Conservation (phyloP, 2,329 filamentous ascomycete genomes). For the Beauveria asiatica region DNA sequence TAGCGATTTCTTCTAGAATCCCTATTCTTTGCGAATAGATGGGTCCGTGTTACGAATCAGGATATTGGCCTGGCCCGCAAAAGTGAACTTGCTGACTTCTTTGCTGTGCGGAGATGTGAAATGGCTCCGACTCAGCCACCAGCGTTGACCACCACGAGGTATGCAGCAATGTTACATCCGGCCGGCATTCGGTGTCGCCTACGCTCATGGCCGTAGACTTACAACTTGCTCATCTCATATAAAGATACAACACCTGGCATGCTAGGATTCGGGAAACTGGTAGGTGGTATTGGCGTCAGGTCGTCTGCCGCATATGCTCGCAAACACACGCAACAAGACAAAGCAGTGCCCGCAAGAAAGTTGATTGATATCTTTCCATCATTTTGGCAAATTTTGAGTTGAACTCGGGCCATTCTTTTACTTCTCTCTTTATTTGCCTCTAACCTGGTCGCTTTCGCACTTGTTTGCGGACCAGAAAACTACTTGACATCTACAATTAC, state of each 20-base stretch:
- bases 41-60: background rate
- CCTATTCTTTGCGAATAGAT: background rate
- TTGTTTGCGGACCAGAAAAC: background rate
- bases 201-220: background rate
- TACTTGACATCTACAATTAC: background rate
- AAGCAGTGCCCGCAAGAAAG: no score
- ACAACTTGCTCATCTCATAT: background rate
- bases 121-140: conserved; percentile 1
- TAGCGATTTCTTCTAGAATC: conserved; percentile 1
- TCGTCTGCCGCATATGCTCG: no score
- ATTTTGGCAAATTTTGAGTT: no score
- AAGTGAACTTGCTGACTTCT: background rate
- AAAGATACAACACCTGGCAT: background rate
- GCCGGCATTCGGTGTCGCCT: conserved; percentile 1
- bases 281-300: no score
- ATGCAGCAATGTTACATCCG: background rate
- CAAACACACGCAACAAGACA: no score
- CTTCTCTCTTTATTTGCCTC: background rate
- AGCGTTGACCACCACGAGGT: background rate
- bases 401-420: background rate
- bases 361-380: no score
- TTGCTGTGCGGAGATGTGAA: background rate
- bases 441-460: no score
- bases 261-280: background rate
- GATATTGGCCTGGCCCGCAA: no score